phyloP scores from a whole-genome alignment of 1,284 basidiomycete species.

The Cryptococcus sp. region DNA sequence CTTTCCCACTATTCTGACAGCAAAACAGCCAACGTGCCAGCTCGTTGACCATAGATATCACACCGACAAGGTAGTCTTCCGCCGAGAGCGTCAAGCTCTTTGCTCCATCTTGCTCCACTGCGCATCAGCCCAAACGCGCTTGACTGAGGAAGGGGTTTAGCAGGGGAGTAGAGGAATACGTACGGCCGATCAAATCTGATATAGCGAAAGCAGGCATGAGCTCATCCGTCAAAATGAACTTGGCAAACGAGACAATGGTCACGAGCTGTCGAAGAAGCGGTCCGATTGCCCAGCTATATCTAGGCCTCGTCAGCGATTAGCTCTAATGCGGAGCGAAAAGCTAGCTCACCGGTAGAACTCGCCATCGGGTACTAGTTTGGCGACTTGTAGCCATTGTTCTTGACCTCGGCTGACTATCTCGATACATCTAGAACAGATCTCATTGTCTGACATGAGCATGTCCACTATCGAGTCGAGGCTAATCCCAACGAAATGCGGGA shows the following conservation, averaged over 20 bases:
- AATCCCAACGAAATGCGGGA: background rate
- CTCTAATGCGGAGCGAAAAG: background rate
- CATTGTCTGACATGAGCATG: slow-evolving; percentile 6
- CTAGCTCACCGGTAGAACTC: slow-evolving; percentile 42
- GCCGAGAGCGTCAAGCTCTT: slow-evolving; percentile 38
- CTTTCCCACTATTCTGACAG: background rate
- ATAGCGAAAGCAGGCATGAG: slow-evolving; percentile 38
- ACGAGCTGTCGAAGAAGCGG: slow-evolving; percentile 37
- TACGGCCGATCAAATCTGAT: slow-evolving; percentile 40
- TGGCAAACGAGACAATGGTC: slow-evolving; percentile 36
- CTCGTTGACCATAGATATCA: slow-evolving; percentile 47
- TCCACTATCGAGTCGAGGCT: background rate
- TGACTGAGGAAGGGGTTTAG: too few species aligned
- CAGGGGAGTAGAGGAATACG: too few species aligned
- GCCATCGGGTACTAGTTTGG: slow-evolving; percentile 37
- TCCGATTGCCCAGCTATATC: slow-evolving; percentile 40
- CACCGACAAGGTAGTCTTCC: slow-evolving; percentile 48
- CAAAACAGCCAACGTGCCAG: slow-evolving; percentile 32
- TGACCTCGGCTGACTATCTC: slow-evolving; percentile 27
- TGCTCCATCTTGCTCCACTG: slow-evolving; percentile 36
- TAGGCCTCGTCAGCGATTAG: slow-evolving; percentile 7
- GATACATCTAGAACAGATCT: slow-evolving; percentile 33
- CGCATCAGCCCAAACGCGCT: background rate
- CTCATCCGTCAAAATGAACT: slow-evolving; percentile 44
- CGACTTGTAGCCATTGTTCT: slow-evolving; percentile 35